Conservation (phyloP, 2,329 filamentous ascomycete genomes). For the Whalleya microplaca region DNA sequence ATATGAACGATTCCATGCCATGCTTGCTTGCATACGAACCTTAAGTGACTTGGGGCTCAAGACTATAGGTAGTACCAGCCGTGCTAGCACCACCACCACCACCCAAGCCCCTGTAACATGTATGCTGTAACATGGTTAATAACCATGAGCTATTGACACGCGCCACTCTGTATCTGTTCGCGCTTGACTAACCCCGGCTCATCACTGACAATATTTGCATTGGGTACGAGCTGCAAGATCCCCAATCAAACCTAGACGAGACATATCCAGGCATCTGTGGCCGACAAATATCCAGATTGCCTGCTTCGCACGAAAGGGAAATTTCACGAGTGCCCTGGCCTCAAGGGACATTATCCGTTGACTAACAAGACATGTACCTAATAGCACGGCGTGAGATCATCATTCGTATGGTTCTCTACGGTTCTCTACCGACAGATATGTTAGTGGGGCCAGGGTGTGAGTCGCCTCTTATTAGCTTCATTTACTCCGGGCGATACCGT, state of each 20-base stretch:
- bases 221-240: not conserved
- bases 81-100: no score
- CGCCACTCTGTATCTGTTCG: not conserved
- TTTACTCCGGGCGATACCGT: conserved; percentile 25
- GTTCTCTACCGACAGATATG: not conserved
- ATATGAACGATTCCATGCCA: not conserved
- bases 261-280: conserved; percentile 13
- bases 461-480: conserved; percentile 15
- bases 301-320: conserved; percentile 28
- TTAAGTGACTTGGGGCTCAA: not conserved
- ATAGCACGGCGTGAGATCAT: conserved; percentile 29
- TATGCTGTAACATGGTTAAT: not conserved
- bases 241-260: conserved; percentile 25
- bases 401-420: conserved; percentile 17
- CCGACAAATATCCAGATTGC: conserved; percentile 31
- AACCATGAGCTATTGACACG: not conserved
- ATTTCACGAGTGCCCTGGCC: conserved; percentile 6
- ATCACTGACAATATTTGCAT: not conserved
- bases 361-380: conserved; percentile 15
- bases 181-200: not conserved
- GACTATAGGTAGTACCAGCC: not conserved
- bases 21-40: not conserved
- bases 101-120: not conserved
- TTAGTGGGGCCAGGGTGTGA: conserved; percentile 16
- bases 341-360: conserved; percentile 32